A percentile compares a stretch with the other conserved stretches of the same genome.
Evolutionary conservation across 2,329 filamentous ascomycete genomes (phyloP).

Genomic region (Neofusicoccum sp.): DNA sequence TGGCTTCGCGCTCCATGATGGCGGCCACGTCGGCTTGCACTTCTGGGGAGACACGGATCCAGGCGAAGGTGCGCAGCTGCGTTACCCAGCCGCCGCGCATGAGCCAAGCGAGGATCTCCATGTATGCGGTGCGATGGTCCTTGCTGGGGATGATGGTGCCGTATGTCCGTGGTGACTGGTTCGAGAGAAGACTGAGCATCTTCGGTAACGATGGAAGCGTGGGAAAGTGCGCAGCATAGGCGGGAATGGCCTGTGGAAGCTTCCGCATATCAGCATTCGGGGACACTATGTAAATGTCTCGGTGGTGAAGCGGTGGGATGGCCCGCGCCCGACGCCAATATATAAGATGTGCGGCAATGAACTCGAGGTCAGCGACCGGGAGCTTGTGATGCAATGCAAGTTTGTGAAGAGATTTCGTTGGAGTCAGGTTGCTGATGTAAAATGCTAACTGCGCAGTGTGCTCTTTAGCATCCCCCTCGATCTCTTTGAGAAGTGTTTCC

Average conservation of each 20-base stretch:
- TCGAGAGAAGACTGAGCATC: slow-evolving; percentile 81
- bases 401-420: slow-evolving; percentile 68
- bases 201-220: slow-evolving; percentile 79
- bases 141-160: slow-evolving; percentile 81
- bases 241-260: slow-evolving; percentile 65
- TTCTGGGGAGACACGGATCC: slow-evolving; percentile 79
- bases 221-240: slow-evolving; percentile 78
- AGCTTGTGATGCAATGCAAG: slow-evolving; percentile 70
- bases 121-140: slow-evolving; percentile 81
- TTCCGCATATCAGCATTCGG: slow-evolving; percentile 79
- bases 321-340: slow-evolving; percentile 93
- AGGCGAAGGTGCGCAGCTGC: slow-evolving; percentile 86
- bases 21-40: slow-evolving; percentile 78
- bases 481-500: slow-evolving; percentile 69
- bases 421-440: slow-evolving; percentile 59
- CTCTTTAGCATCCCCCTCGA: slow-evolving; percentile 69
- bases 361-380: slow-evolving; percentile 75
- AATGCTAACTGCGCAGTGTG: slow-evolving; percentile 76
- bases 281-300: slow-evolving; percentile 88
- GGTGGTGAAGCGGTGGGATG: slow-evolving; percentile 83
- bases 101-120: slow-evolving; percentile 90
- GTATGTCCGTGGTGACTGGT: slow-evolving; percentile 71
- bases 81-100: slow-evolving; percentile 92
- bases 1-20: slow-evolving; percentile 56
- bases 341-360: slow-evolving; percentile 88